A percentile compares a stretch with the other conserved stretches of the same genome.
phyloP scores from a whole-genome alignment of 345 rosid genomes.

The Arabidopsis thaliana region DNA sequence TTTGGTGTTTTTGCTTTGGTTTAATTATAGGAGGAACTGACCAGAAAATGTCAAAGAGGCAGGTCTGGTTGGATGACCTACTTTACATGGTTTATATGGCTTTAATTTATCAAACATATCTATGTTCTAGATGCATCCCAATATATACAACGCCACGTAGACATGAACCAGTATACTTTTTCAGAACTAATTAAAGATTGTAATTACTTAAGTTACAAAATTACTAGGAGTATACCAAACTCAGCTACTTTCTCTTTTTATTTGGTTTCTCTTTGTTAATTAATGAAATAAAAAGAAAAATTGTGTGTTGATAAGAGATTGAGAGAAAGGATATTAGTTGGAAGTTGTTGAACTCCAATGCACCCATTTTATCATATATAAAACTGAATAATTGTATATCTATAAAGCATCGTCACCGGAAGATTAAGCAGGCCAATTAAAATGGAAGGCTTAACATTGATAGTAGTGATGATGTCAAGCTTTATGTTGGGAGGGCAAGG shows the following conservation, averaged over 20 bases:
- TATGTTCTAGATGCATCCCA: constrained; percentile 31
- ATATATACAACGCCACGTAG: constrained; percentile 3
- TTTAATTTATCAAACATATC: constrained; percentile 1
- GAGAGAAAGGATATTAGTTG: constrained; percentile 27
- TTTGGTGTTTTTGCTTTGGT: constrained; percentile 11
- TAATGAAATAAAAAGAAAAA: background rate
- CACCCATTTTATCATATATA: constrained; percentile 37
- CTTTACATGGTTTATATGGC: constrained; percentile 28
- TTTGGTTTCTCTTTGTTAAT: constrained; percentile 21
- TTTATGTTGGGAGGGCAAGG: constrained; percentile 49
- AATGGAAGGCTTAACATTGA: constrained; percentile 31
- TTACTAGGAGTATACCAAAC: constrained; percentile 36
- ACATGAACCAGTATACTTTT: background rate
- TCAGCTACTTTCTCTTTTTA: constrained; percentile 28
- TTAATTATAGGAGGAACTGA: constrained; percentile 29
- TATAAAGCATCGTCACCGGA: constrained; percentile 11
- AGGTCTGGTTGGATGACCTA: constrained; percentile 44
- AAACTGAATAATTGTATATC: background rate
- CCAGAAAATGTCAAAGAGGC: constrained; percentile 30
- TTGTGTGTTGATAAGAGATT: constrained; percentile 12
- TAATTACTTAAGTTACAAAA: background rate
- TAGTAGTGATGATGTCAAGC: constrained; percentile 40
- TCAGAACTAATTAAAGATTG: constrained; percentile 3
- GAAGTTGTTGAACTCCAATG: constrained; percentile 45
- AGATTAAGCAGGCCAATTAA: background rate